Evolutionary conservation across 2,329 filamentous ascomycete genomes (phyloP), one percentile per base, ranked within the genome.

Genomic region (Trichoderma atrobrunneum): DNA sequence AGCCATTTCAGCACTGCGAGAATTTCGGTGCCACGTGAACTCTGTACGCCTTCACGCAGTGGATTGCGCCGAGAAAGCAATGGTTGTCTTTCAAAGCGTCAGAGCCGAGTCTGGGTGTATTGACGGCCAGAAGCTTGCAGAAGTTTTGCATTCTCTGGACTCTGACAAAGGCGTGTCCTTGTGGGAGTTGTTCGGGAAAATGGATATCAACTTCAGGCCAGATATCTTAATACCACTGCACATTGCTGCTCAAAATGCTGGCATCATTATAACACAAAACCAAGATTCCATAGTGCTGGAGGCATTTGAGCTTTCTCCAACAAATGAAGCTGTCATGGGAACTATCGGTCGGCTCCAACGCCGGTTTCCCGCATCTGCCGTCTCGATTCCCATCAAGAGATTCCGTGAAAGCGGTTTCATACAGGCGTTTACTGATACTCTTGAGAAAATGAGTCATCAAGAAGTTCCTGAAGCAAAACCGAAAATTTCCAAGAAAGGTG

Each of bases 391-490:
- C 34, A 24, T 16, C 21, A 26, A 11, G 3, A 39, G 11, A 18
- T 62, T 39, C 21, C 16, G 7, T 6, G n/a, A 65, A 32, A 28
- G 11, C 12, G 43, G 43, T 1, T 51, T 51, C 3, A 12, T 21
- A 51, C 18, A 10, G 18, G 8, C 21, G 18, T 43, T 54, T n/a
- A 28, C 68, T 0, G 6, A 43, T 16, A 77, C 76, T 0, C 26
- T 81, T 3, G 72, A 74, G 1, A 79, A 69, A 26, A 78, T 81
- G 79, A 80, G 78, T 72, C 10, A 24, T 3, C 77, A 82, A 26
- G 11, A 21, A 0, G 74, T 74, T 0, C 7, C 68, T 0, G 76
- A 73, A 4, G 77, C 74, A 59, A 67, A 72, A 10, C 48, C 12
- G 21, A 64, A 59, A 28, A n/a, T 12, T 12, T 1, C 2, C 4